Base-by-base conservation (phyloP, 768 basidiomycete species). In the Cyathus striatus region DNA sequence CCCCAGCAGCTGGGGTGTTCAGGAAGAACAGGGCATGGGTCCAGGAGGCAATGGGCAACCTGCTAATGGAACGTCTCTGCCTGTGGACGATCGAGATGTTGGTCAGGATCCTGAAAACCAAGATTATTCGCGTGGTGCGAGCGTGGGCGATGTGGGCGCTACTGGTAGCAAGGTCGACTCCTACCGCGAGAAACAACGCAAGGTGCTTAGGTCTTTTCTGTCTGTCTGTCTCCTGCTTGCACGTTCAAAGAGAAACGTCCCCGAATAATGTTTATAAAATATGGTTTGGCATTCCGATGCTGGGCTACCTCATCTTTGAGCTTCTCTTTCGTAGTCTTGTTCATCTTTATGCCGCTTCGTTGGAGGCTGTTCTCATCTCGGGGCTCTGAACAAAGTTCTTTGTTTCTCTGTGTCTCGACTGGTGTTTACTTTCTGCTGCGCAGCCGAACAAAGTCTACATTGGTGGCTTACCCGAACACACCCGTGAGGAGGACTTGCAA, bases 391-490 rank as follows among this genome's bases (percentile, higher is more conserved):
- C 64, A 63, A 63, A n/a, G 63, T 70, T 69, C 63, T 73, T 70
- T 75, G 68, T 70, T 70, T 72, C 58, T 61, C 64, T 62, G 62
- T 68, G 62, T 73, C 68, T 75, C 67, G 61, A 74, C 75, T 70
- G 66, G 77, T 80, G 79, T 80, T 83, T 70, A 82, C 75, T 63
- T 73, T 79, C 68, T 78, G 73, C 75, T 72, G 70, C 73, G 70
- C 77, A 91, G 88, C 84, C 88, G 70, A 90, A 90, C 70, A 93
- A 93, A 70, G 83, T 93, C 63, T 93, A 93, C 62, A 81, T 93
- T 59, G 90, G 90, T 59, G 88, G 89, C 51, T 76, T 92, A 47
- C 90, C 90, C 49, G 86, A 90, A 66, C 76, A 89, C 51, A 91
- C 89, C 38, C 83, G 85, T 49, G 77, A 83, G 65, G 87, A 89